phyloP scores from a whole-genome alignment of 768 basidiomycete species.

The Lactifluus rugatus region DNA sequence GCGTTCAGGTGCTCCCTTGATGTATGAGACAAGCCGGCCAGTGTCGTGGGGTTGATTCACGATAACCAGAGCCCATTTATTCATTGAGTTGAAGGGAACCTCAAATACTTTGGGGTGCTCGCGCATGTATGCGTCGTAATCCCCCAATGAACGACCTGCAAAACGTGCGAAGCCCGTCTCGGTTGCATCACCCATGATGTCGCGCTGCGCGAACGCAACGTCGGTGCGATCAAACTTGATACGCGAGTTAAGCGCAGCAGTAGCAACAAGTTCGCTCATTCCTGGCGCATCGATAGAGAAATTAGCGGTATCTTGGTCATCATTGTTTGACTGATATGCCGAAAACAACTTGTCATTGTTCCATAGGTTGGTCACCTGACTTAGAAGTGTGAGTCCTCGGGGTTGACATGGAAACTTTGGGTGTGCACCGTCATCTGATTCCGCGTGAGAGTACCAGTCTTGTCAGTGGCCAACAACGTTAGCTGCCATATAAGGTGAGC shows the following conservation, averaged over 20 bases:
- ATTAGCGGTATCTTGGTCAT: conserved; percentile 39
- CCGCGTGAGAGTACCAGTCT: conserved; percentile 60
- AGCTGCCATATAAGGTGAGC: conserved; percentile 28
- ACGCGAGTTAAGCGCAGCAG: conserved; percentile 55
- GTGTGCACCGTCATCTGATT: conserved; percentile 56
- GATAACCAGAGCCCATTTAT: conserved; percentile 66
- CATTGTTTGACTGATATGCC: conserved; percentile 61
- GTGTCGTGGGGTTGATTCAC: conserved; percentile 46
- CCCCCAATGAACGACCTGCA: conserved; percentile 44
- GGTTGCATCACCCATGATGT: conserved; percentile 63
- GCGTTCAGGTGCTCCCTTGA: conserved; percentile 65
- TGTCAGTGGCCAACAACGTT: conserved; percentile 60
- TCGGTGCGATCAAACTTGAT: conserved; percentile 61
- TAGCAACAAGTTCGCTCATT: conserved; percentile 58
- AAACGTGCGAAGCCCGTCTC: conserved; percentile 65
- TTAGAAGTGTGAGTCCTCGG: background rate
- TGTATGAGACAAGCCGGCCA: conserved; percentile 44
- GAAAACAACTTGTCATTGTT: conserved; percentile 52
- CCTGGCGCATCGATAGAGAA: conserved; percentile 46
- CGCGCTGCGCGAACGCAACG: conserved; percentile 49
- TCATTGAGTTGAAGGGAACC: conserved; percentile 64
- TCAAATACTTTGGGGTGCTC: conserved; percentile 54
- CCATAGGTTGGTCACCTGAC: conserved; percentile 55
- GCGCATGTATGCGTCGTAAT: conserved; percentile 47
- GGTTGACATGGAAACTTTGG: background rate